phyloP scores from a whole-genome alignment of 768 basidiomycete genomes.

The Terana coerulea region DNA sequence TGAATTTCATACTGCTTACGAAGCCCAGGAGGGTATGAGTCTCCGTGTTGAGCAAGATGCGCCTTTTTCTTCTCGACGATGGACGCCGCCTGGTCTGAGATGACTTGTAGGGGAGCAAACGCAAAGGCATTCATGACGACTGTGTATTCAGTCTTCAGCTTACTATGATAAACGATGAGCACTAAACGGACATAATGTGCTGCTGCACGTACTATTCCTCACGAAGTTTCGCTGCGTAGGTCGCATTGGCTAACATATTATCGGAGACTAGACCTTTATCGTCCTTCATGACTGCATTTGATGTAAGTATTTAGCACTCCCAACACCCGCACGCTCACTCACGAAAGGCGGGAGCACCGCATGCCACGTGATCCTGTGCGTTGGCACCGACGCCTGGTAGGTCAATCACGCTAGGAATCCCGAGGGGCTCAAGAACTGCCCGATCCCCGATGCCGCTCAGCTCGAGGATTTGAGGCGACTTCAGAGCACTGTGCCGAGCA shows the following conservation, averaged over 20 bases:
- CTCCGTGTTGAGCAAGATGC: neutral
- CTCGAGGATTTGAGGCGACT: constrained; percentile 14
- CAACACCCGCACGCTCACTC: too few relatives aligned
- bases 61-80: neutral
- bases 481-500: neutral
- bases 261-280: too few relatives aligned
- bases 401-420: constrained; percentile 50
- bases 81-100: neutral
- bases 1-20: neutral
- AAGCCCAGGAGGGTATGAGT: neutral
- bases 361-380: constrained; percentile 18
- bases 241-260: too few relatives aligned
- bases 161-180: neutral
- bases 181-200: too few relatives aligned
- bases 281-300: too few relatives aligned
- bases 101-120: neutral
- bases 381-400: constrained; percentile 77
- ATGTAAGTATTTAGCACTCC: too few relatives aligned
- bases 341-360: constrained; percentile 16
- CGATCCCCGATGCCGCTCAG: constrained; percentile 61
- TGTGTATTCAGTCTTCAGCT: neutral
- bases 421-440: constrained; percentile 40
- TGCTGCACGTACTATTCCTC: too few relatives aligned
- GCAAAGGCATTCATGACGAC: neutral
- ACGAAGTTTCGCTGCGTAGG: too few relatives aligned